These are phyloP conservation scores for Hemerocallis citrina DNA, from an alignment of 106 monocot species.

Conservation along the genomic window DNA sequence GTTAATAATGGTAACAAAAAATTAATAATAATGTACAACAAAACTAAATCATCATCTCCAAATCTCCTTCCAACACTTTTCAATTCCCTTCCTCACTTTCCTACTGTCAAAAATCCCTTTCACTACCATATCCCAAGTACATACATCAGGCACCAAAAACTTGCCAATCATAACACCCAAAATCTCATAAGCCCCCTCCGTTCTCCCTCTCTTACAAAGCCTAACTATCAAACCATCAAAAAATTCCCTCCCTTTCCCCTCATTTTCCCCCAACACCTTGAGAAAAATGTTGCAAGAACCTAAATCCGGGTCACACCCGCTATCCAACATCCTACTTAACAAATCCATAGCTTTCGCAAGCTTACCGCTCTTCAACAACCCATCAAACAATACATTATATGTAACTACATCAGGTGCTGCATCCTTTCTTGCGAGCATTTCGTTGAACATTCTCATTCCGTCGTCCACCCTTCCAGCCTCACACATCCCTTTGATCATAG, in stretches of 20 bases:
- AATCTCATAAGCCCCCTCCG: conserved; percentile 32
- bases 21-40: neutral
- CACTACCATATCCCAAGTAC: conserved; percentile 64
- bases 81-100: conserved; percentile 30
- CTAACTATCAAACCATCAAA: conserved; percentile 74
- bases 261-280: conserved; percentile 27
- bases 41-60: conserved; percentile 14
- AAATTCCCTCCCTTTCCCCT: conserved; percentile 49
- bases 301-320: conserved; percentile 53
- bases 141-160: conserved; percentile 20
- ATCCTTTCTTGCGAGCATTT: conserved; percentile 44
- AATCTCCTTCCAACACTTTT: conserved; percentile 42
- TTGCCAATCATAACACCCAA: conserved; percentile 54
- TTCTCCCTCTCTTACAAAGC: conserved; percentile 36
- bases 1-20: no score
- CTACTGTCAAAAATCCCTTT: conserved; percentile 30
- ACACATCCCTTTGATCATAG: conserved; percentile 82
- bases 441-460: conserved; percentile 55
- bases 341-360: conserved; percentile 49
- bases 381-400: conserved; percentile 70
- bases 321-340: conserved; percentile 56
- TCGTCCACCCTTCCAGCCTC: conserved; percentile 40
- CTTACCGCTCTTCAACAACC: conserved; percentile 37
- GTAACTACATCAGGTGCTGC: conserved; percentile 52
- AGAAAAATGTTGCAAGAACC: conserved; percentile 72